Conservation (phyloP, 805 yeast genomes). For the Hanseniaspora thailandica region DNA sequence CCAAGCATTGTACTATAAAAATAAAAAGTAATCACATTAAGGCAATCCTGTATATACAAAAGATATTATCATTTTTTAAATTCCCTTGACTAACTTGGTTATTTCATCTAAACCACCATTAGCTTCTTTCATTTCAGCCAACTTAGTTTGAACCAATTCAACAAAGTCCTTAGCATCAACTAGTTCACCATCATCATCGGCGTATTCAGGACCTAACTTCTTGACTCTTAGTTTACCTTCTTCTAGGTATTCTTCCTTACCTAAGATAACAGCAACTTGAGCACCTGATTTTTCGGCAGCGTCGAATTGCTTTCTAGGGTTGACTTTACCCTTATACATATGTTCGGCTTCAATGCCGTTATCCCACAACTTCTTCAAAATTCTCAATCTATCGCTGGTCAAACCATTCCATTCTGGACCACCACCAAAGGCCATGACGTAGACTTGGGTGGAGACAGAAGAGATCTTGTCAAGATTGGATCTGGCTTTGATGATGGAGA, state of each 20-base stretch:
- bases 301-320: conserved; percentile 91
- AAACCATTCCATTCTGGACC: conserved; percentile 94
- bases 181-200: conserved; percentile 76
- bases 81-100: conserved; percentile 48
- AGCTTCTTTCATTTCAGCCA: conserved; percentile 39
- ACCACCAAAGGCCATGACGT: conserved; percentile 96
- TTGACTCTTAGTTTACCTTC: conserved; percentile 78
- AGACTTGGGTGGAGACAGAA: conserved; percentile 84
- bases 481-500: conserved; percentile 76
- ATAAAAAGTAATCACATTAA: background rate
- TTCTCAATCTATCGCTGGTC: conserved; percentile 78
- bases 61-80: conserved; percentile 26
- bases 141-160: conserved; percentile 37
- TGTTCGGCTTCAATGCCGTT: conserved; percentile 86
- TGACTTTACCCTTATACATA: conserved; percentile 84
- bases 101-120: conserved; percentile 46
- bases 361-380: conserved; percentile 74
- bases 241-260: conserved; percentile 70
- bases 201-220: conserved; percentile 77
- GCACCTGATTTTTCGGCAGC: conserved; percentile 94
- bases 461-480: conserved; percentile 53
- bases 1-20: conserved; percentile 14
- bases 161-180: conserved; percentile 53
- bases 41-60: background rate
- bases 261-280: conserved; percentile 79